Evolutionary conservation across 2,329 filamentous ascomycete genomes (phyloP).

Genomic region (Fusarium nygamai): DNA sequence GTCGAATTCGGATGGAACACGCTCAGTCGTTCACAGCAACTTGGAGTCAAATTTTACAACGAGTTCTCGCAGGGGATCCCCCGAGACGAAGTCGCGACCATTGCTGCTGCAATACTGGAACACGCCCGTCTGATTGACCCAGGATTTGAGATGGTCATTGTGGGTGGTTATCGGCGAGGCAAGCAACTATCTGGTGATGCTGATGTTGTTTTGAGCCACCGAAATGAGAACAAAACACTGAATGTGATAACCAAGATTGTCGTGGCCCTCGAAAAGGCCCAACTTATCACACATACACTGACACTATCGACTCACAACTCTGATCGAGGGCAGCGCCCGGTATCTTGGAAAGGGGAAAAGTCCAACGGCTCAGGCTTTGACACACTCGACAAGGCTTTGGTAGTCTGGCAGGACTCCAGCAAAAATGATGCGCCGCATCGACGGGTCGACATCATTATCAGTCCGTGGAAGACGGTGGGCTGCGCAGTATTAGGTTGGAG

Average conservation of each 20-base stretch:
- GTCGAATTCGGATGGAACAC: conserved; percentile 82
- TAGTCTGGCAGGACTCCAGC: conserved; percentile 78
- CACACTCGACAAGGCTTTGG: conserved; percentile 87
- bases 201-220: conserved; percentile 85
- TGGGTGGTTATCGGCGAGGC: conserved; percentile 84
- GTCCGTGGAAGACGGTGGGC: conserved; percentile 87
- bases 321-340: conserved; percentile 72
- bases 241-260: conserved; percentile 80
- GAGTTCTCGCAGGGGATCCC: conserved; percentile 81
- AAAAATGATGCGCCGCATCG: conserved; percentile 65
- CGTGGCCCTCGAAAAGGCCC: conserved; percentile 71
- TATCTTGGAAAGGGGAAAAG: conserved; percentile 61
- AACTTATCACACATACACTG: conserved; percentile 85
- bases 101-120: conserved; percentile 69
- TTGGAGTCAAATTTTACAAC: conserved; percentile 92
- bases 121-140: conserved; percentile 73
- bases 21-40: conserved; percentile 85
- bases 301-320: conserved; percentile 75
- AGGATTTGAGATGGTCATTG: conserved; percentile 69
- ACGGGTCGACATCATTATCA: conserved; percentile 90
- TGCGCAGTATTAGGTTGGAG: conserved; percentile 91
- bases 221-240: conserved; percentile 72
- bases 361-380: conserved; percentile 74
- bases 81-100: conserved; percentile 76
- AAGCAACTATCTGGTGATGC: conserved; percentile 81